Base-by-base conservation (phyloP, 306 rosid species). In the Clitoria ternatea region DNA sequence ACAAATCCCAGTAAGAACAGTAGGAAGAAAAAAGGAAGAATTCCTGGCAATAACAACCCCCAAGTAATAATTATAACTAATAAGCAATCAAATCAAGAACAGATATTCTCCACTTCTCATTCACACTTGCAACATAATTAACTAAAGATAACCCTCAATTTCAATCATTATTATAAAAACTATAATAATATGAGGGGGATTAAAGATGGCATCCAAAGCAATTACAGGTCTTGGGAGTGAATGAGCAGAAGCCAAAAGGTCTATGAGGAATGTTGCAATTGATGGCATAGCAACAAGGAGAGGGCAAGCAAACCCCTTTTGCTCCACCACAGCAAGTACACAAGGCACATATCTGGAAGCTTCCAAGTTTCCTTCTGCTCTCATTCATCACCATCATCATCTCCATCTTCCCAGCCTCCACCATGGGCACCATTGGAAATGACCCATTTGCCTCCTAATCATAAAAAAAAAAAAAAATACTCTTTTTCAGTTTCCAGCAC, bases 321-420 rank as follows among this genome's bases (percentile, higher is more conserved):
- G 96, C 86, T 44, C 99, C 97, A 55, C 99, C 99, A 65, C 99
- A 95, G 82, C 99, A 95, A 23, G 99, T 95, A 64, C 99, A 95
- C 14, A 91, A 69, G 1, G 96, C 99, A 74, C 99, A 95, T 72
- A 95, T 88, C 89, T 76, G 87, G 82, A 95, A 95, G 84, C 96
- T 91, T 52, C 91, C 84, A 76, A 95, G 70, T 67, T 65, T 90
- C 78, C 99, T 86, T 55, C 99, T 84, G 50, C 90, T 88, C 48
- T 86, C 96, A 78, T 86, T 91, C 92, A 91, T 80, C 89, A 85
- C 33, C 90, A 85, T 69, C 72, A 73, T 63, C 86, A 73, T 79
- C 83, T 77, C 83, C 83, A 76, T 61, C 82, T 83, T 85, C 71
- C 85, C 95, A 33, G 66, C 60, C 55, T 86, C 96, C 78, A 88